A percentile compares a stretch with the other conserved stretches of the same genome.
Conservation (phyloP, 2,329 filamentous ascomycete genomes). For the Chaetomium olivaceum region DNA sequence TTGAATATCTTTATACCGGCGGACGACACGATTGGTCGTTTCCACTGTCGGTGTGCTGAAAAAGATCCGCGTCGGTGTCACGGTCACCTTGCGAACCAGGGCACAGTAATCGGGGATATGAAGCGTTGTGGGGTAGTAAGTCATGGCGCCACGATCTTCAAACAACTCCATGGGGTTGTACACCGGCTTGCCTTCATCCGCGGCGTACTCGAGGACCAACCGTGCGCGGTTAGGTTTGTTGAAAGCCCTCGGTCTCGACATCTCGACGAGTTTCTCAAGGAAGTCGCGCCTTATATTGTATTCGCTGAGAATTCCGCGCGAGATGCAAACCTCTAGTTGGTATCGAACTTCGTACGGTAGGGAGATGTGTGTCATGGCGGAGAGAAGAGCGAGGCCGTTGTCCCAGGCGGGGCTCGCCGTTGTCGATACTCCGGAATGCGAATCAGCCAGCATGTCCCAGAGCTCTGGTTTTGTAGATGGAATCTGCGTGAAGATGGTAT, state of each 20-base stretch:
- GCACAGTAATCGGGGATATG: constrained; percentile 71
- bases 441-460: constrained; percentile 46
- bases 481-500: constrained; percentile 45
- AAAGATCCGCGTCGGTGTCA: constrained; percentile 84
- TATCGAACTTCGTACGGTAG: constrained; percentile 77
- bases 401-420: constrained; percentile 15
- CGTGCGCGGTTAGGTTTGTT: constrained; percentile 53
- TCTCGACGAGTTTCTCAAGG: constrained; percentile 56
- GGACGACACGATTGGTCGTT: constrained; percentile 82
- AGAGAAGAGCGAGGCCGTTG: constrained; percentile 37
- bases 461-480: constrained; percentile 40
- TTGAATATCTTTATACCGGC: constrained; percentile 65
- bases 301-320: constrained; percentile 73
- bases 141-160: constrained; percentile 50
- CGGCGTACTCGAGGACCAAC: constrained; percentile 72
- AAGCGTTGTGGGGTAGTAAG: constrained; percentile 46
- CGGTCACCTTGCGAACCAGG: constrained; percentile 70
- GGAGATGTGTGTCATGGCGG: constrained; percentile 41
- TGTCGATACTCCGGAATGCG: background rate
- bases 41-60: constrained; percentile 78
- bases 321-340: constrained; percentile 92
- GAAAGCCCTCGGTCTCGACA: constrained; percentile 42
- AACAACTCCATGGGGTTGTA: constrained; percentile 76
- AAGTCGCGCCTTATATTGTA: constrained; percentile 70
- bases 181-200: constrained; percentile 61